Percentiles rank a stretch among this genome's conserved stretches.
phyloP scores from a whole-genome alignment of 1,139 yeast species.

The Magnusiomyces suaveolens region DNA sequence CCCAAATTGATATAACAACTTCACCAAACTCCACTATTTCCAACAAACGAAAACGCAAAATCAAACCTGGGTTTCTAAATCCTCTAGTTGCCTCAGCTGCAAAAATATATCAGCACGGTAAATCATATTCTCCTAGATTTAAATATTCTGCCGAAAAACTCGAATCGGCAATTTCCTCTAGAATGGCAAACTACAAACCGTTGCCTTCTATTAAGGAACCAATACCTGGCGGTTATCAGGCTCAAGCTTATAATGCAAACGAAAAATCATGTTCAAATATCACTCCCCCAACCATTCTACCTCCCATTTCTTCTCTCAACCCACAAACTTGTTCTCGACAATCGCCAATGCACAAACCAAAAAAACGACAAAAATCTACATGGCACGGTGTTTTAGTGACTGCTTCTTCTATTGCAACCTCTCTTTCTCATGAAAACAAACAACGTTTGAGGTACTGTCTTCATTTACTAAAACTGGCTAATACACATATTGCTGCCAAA shows the following conservation, averaged over 20 bases:
- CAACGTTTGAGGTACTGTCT: constrained; percentile 63
- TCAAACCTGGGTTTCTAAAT: constrained; percentile 7
- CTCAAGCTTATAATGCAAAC: too few species aligned
- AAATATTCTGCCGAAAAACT: constrained; percentile 60
- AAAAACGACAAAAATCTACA: background rate
- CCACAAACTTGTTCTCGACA: background rate
- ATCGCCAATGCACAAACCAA: background rate
- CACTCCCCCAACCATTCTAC: background rate
- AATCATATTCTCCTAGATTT: constrained; percentile 47
- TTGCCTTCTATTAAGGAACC: background rate
- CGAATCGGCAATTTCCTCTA: constrained; percentile 44
- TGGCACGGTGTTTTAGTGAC: constrained; percentile 34
- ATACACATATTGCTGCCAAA: constrained; percentile 56
- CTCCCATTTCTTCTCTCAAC: background rate
- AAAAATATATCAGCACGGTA: constrained; percentile 48
- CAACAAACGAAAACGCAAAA: background rate
- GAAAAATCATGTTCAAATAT: too few species aligned
- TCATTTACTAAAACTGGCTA: constrained; percentile 65
- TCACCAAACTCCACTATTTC: too few species aligned
- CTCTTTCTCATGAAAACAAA: constrained; percentile 55
- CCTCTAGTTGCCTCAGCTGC: constrained; percentile 45
- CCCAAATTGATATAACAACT: too few species aligned
- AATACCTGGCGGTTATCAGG: background rate
- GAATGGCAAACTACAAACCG: constrained; percentile 3
- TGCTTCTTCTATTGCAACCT: constrained; percentile 36